Conservation (phyloP, 2,329 filamentous ascomycete genomes). For the Pseudogymnoascus sp. region DNA sequence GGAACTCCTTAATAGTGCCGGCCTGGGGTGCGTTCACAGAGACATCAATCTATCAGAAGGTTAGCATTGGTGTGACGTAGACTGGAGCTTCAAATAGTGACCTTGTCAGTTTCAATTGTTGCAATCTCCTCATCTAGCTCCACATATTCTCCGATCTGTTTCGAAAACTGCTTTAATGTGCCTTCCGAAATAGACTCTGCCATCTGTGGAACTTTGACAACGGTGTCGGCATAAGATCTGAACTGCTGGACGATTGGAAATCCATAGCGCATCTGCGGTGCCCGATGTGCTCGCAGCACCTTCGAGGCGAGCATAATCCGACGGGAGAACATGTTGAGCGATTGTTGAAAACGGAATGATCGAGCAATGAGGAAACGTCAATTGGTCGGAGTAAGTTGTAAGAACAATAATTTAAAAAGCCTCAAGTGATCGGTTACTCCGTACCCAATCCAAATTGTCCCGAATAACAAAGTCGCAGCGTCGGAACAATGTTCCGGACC, state of each 20-base stretch:
- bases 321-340: constrained; percentile 24
- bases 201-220: constrained; percentile 95
- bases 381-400: constrained; percentile 2
- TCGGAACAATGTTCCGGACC: background rate
- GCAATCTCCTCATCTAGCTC: constrained; percentile 96
- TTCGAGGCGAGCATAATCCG: constrained; percentile 26
- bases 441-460: constrained; percentile 1
- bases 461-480: background rate
- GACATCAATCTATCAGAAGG: constrained; percentile 68
- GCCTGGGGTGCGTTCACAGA: constrained; percentile 89
- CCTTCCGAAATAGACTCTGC: constrained; percentile 98
- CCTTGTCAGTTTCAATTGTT: constrained; percentile 98
- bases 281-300: constrained; percentile 22
- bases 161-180: constrained; percentile 90
- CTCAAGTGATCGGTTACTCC: constrained; percentile 1
- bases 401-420: constrained; percentile 1
- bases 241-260: constrained; percentile 42
- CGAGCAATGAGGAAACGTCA: background rate
- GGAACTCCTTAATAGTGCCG: constrained; percentile 83
- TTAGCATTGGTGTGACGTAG: constrained; percentile 11
- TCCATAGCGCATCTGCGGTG: constrained; percentile 30
- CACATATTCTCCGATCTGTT: constrained; percentile 85
- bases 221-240: constrained; percentile 63
- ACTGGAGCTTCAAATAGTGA: constrained; percentile 31
- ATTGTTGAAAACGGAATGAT: background rate